Evolutionary conservation across 116 monocot genomes (phyloP), one percentile per base, ranked within the genome.

Genomic region (Dioscorea cayenensis): DNA sequence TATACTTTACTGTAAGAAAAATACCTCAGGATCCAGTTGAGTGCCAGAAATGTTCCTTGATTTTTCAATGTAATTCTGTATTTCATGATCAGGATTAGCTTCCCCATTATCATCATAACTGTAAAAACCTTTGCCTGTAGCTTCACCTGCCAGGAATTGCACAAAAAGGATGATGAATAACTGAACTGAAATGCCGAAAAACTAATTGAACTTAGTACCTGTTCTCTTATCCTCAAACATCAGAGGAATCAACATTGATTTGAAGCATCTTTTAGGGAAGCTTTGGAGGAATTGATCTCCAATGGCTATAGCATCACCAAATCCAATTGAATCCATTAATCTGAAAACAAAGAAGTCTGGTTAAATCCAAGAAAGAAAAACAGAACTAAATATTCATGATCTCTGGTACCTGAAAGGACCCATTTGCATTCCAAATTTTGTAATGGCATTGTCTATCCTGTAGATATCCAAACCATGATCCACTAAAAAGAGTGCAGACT

Each of bases 361-460:
- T 48, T 55, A n/a, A 18, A 10, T 52, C 9, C 27, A 70, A 52
- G 6, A 1, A 36, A n/a, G 0, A 21, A 32, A 16, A 32, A 35
- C 19, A 65, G 18, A 65, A 5, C 1, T 16, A 28, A 65, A 16
- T 0, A 16, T 4, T 36, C 6, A 16, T 16, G 28, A 75, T 61
- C 18, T 28, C 49, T 68, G 43, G 21, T 75, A 88, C 88, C 84
- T 84, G 82, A 88, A 84, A 62, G 88, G 88, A 22, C 88, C 88
- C 81, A 88, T 88, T 49, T 84, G 84, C 88, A 88, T 88, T 63
- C 88, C 88, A 81, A 88, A 88, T 73, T 84, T 84, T 59, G 84
- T 82, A 66, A 70, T 78, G 28, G 82, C 88, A 50, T 66, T 51
- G 70, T 88, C 88, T 7, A 88, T 84, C 59, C 75, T 76, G 49